Base-by-base conservation (phyloP, 345 rosid species). In the Eucalyptus marginata region DNA sequence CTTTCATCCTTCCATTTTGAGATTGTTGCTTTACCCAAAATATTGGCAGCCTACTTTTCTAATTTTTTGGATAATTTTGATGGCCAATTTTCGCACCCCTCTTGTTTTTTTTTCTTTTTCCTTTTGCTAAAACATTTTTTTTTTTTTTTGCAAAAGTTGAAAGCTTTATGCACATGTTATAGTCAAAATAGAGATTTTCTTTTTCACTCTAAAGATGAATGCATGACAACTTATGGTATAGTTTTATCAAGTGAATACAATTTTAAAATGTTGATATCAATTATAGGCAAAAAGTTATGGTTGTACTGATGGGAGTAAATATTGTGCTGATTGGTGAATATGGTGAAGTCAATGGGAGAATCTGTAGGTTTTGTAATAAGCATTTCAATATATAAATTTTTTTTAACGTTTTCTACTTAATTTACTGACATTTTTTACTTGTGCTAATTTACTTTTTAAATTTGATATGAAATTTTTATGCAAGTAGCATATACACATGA, bases 161-260 rank as follows among this genome's bases (percentile, higher is more conserved):
- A 20, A 20, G 3, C 22, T 54, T 20, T 20, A 5, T 49, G 51
- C 16, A 49, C 3, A 50, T 6, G 52, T 6, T 50, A 50, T 50
- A 0, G 52, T 50, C 0, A 1, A 50, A 50, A 1, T 50, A 50
- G 52, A 0, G 52, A 50, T 50, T 50, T 2, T 50, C 7, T 15
- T 50, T 50, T 50, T 50, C 13, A 56, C 58, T 22, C 25, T 24
- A 56, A 56, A 56, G 6, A 24, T 56, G 13, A 22, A 56, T 56
- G 62, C 62, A 24, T 9, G 62, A 56, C 62, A 56, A 56, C 62
- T 56, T 56, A 56, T 56, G 2, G 27, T 56, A 56, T 24, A 4
- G 62, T 56, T 56, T 56, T 24, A 56, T 56, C 62, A 24, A 56
- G 62, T 24, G 62, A 56, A 56, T 22, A 56, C 62, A 56, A 56